Base-by-base conservation (phyloP, 352 stramenopile species). In the Pythium insidiosum region DNA sequence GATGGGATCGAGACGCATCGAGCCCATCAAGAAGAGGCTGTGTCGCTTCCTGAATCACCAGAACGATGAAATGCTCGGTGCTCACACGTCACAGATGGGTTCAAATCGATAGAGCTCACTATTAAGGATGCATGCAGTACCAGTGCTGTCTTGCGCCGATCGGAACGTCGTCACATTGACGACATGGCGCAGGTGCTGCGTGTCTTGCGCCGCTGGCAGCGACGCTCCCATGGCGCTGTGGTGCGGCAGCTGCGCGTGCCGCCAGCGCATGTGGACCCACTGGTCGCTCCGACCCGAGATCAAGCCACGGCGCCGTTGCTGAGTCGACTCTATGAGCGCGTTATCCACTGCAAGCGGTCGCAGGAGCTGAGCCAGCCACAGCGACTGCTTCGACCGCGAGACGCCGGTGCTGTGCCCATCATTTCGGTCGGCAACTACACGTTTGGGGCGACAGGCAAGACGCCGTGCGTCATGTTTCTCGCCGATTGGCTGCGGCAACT, bases 401-500 rank as follows among this genome's bases (percentile, higher is more conserved):
- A n/a, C n/a, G n/a, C n/a, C n/a, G n/a, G n/a, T n/a, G n/a, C n/a
- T 6, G 34, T 88, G 31, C 69, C 62, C 6, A 66, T 82, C 13
- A 52, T 88, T n/a, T 83, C 70, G 33, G 66, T 85, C 20, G 74
- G 74, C 22, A 88, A 88, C 57, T 36, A 79, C 43, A 88, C 74
- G 2, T 85, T 84, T 30, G 74, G 74, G 2, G 74, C 67, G n/a
- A 88, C 74, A 4, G 74, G 74, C 41, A 88, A 88, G 58, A 88
- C 74, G 30, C 74, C 74, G 18, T 77, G 68, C 6, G 74, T 74
- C 20, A 42, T 74, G 36, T 68, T 72, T 20, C 56, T 87, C 16
- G 34, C 43, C 1, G 50, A 58, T 35, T 59, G 12, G 43, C 57
- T 25, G 49, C 58, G 4, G 45, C 38, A 10, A 42, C 73, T 11